These are phyloP conservation scores for Moniliophthora roreri DNA, from an alignment of 1,284 basidiomycete genomes.

Conservation along the genomic window DNA sequence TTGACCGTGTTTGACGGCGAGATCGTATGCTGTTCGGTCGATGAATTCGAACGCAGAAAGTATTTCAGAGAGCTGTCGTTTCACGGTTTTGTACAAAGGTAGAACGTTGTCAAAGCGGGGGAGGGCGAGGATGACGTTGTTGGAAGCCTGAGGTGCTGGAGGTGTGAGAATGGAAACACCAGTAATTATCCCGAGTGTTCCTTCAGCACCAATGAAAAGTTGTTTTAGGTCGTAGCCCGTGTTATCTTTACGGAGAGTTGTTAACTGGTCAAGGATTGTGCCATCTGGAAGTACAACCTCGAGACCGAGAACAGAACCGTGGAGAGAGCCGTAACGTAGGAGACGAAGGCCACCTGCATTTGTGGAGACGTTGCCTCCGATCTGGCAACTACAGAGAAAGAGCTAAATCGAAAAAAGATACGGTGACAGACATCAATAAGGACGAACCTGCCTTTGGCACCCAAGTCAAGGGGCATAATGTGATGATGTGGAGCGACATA, in stretches of 20 bases:
- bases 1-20: constrained; percentile 79
- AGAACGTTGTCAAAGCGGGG: constrained; percentile 74
- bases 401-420: background rate
- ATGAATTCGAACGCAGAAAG: constrained; percentile 98
- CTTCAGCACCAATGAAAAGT: constrained; percentile 97
- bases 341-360: constrained; percentile 97
- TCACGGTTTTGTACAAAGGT: constrained; percentile 68
- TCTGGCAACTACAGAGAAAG: constrained; percentile 76
- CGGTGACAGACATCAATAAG: background rate
- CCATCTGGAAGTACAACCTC: constrained; percentile 97
- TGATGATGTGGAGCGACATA: constrained; percentile 87
- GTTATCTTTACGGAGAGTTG: constrained; percentile 94
- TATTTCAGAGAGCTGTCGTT: constrained; percentile 88
- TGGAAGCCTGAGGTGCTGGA: constrained; percentile 81
- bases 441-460: constrained; percentile 91
- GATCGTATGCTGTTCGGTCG: constrained; percentile 85
- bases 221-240: constrained; percentile 99
- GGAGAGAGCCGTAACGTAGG: constrained; percentile 92
- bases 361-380: constrained; percentile 96
- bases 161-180: constrained; percentile 96
- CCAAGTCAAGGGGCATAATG: constrained; percentile 97
- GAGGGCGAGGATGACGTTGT: constrained; percentile 75
- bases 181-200: constrained; percentile 94
- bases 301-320: constrained; percentile 94
- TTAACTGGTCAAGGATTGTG: constrained; percentile 87